Conservation (phyloP, 148 eudicot genomes). For the Beta vulgaris region DNA sequence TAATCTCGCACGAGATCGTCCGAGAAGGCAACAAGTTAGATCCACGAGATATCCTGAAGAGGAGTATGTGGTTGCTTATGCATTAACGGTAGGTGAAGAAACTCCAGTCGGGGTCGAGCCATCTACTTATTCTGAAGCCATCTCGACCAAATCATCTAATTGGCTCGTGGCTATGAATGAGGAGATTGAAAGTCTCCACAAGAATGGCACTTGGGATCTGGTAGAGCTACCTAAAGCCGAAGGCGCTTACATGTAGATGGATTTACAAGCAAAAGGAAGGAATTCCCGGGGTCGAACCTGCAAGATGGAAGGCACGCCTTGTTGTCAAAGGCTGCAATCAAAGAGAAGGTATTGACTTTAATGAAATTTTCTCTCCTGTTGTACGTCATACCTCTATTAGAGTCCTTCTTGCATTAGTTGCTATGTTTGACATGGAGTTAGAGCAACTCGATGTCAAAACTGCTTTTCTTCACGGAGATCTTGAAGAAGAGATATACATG, state of each 20-base stretch:
- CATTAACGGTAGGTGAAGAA: neutral
- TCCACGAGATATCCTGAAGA: neutral
- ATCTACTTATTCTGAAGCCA: neutral
- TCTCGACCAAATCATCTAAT: neutral
- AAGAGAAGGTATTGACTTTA: too few relatives aligned
- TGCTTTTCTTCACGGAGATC: too few relatives aligned
- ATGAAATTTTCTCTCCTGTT: too few relatives aligned
- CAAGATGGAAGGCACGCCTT: too few relatives aligned
- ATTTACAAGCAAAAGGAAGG: neutral
- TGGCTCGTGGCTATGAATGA: neutral
- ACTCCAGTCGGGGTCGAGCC: neutral
- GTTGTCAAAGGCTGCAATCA: too few relatives aligned
- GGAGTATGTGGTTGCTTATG: neutral
- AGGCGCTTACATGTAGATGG: neutral
- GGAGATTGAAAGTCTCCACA: neutral
- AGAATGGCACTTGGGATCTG: neutral
- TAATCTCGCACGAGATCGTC: neutral
- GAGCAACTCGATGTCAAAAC: too few relatives aligned
- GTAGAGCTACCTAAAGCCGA: neutral
- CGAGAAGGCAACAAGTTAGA: neutral
- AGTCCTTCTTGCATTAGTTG: too few relatives aligned
- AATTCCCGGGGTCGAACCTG: too few relatives aligned
- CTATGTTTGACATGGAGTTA: too few relatives aligned
- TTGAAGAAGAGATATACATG: too few relatives aligned
- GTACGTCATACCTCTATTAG: too few relatives aligned